Conservation (phyloP, 108 stramenopile genomes). For the Cyclotella sp. region DNA sequence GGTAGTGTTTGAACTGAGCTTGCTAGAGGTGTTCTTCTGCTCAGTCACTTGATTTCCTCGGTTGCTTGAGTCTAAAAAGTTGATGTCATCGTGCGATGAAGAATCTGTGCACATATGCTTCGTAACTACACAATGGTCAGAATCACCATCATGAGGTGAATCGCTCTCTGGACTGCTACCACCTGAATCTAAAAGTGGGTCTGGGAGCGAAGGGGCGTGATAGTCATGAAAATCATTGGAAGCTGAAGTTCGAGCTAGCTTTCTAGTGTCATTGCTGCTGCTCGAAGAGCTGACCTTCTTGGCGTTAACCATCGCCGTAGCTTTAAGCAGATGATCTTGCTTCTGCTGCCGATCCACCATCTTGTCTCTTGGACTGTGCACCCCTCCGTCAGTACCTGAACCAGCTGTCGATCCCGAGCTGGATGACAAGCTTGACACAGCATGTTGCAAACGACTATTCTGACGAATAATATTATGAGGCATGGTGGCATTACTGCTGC, state of each 20-base stretch:
- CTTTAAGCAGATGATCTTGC: slow-evolving; percentile 14
- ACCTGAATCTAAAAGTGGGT: slow-evolving; percentile 64
- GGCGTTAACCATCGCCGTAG: background rate
- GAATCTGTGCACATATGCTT: slow-evolving; percentile 77
- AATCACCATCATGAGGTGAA: slow-evolving; percentile 54
- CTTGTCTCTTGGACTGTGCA: slow-evolving; percentile 34
- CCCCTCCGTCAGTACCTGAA: slow-evolving; percentile 61
- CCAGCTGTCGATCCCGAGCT: slow-evolving; percentile 72
- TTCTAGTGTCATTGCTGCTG: slow-evolving; percentile 52
- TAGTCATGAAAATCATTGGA: slow-evolving; percentile 82
- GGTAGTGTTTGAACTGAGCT: too few species aligned
- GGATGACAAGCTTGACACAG: slow-evolving; percentile 79
- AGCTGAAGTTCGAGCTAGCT: slow-evolving; percentile 28
- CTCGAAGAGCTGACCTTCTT: slow-evolving; percentile 74
- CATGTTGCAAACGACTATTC: slow-evolving; percentile 65
- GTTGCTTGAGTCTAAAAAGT: slow-evolving; percentile 26
- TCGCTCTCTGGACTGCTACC: slow-evolving; percentile 54
- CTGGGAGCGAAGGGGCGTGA: slow-evolving; percentile 75
- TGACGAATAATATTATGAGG: slow-evolving; percentile 64
- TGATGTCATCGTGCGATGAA: slow-evolving; percentile 67
- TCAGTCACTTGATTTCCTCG: slow-evolving; percentile 38
- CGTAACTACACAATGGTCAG: slow-evolving; percentile 52
- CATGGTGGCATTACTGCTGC: slow-evolving; percentile 41
- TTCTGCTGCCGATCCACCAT: slow-evolving; percentile 22
- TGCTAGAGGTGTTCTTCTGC: background rate